These are phyloP conservation scores for Primulina huaijiensis DNA, from an alignment of 257 asterid genomes.

Conservation along the genomic window DNA sequence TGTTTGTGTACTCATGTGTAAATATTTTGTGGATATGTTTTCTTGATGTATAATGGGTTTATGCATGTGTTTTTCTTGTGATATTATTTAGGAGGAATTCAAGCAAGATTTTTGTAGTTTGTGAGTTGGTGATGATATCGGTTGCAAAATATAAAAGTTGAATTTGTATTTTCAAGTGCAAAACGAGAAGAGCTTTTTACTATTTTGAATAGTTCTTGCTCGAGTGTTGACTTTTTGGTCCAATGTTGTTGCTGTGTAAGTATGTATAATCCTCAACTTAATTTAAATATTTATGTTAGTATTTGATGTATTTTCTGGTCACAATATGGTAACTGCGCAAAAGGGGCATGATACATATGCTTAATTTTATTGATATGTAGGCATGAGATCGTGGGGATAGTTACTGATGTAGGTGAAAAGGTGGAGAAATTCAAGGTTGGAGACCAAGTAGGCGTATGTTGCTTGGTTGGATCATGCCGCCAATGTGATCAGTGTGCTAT, in stretches of 20 bases:
- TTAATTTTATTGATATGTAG: not conserved
- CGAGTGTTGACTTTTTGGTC: not conserved
- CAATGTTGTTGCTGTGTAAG: not conserved
- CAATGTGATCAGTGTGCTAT: not conserved
- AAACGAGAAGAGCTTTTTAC: not conserved
- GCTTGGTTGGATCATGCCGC: constrained; percentile 17
- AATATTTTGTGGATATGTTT: not conserved
- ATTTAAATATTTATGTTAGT: too few relatives aligned
- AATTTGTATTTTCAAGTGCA: not conserved
- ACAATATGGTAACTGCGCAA: not conserved
- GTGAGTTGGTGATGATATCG: not conserved
- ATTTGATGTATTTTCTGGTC: not conserved
- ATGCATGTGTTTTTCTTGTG: not conserved
- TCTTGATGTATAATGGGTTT: not conserved
- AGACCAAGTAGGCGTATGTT: constrained; percentile 25
- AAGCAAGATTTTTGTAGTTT: not conserved
- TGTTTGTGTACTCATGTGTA: not conserved
- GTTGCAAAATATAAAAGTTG: not conserved
- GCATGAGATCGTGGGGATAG: constrained; percentile 23
- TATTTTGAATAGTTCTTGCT: not conserved
- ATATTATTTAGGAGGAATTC: not conserved
- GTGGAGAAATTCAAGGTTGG: constrained; percentile 25
- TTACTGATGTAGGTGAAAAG: constrained; percentile 24
- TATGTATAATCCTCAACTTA: not conserved
- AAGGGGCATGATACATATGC: not conserved